Percentiles rank a stretch among this genome's conserved stretches.
phyloP scores from a whole-genome alignment of 2,329 filamentous ascomycete species.

The Xylaria polymorpha region DNA sequence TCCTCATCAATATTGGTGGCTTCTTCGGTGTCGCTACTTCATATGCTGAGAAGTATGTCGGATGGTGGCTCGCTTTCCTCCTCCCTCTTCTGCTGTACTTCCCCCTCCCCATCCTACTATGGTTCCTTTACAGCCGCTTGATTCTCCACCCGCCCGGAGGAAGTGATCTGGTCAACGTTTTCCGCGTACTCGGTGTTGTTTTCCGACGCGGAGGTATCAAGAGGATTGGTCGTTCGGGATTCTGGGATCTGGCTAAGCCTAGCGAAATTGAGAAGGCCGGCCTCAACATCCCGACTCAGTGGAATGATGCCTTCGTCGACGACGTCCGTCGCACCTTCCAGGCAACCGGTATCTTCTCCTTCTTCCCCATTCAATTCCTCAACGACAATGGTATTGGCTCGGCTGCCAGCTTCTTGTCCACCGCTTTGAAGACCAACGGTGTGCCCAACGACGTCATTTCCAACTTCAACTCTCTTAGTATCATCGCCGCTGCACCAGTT shows the following conservation, averaged over 20 bases:
- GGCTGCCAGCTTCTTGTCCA: slow-evolving; percentile 60
- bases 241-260: slow-evolving; percentile 71
- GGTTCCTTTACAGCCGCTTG: slow-evolving; percentile 57
- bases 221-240: slow-evolving; percentile 57
- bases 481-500: slow-evolving; percentile 60
- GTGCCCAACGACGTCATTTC: slow-evolving; percentile 62
- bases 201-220: slow-evolving; percentile 55
- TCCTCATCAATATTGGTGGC: slow-evolving; percentile 66
- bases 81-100: slow-evolving; percentile 58
- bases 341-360: slow-evolving; percentile 70
- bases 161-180: slow-evolving; percentile 58
- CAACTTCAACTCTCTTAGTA: slow-evolving; percentile 63
- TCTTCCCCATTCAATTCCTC: slow-evolving; percentile 59
- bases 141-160: slow-evolving; percentile 59
- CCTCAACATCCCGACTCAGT: slow-evolving; percentile 55
- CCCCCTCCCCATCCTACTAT: slow-evolving; percentile 56
- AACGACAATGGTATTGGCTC: slow-evolving; percentile 64
- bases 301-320: slow-evolving; percentile 76
- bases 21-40: slow-evolving; percentile 64
- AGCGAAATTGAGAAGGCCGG: slow-evolving; percentile 60
- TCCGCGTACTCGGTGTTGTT: slow-evolving; percentile 55
- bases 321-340: slow-evolving; percentile 70
- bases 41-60: slow-evolving; percentile 63
- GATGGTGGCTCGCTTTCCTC: slow-evolving; percentile 62
- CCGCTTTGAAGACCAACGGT: slow-evolving; percentile 61